These are phyloP conservation scores for Coemansia guatemalensis DNA, from an alignment of 192 early-diverging fungal species.

Conservation along the genomic window DNA sequence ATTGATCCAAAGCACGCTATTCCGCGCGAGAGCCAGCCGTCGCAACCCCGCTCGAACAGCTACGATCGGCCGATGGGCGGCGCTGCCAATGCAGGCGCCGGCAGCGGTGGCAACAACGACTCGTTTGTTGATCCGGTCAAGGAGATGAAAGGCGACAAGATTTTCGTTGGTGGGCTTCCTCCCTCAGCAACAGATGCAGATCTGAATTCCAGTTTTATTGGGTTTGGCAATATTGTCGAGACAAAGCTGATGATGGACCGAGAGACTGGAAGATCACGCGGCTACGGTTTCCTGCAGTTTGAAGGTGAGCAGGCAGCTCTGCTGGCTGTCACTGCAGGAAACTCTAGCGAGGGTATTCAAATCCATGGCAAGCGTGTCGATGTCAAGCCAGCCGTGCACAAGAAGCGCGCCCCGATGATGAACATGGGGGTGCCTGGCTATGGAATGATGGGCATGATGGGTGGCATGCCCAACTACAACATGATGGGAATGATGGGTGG, in stretches of 20 bases:
- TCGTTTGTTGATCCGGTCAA: conserved; percentile 25
- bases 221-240: conserved; percentile 84
- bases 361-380: conserved; percentile 55
- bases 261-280: conserved; percentile 80
- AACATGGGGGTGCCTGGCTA: conserved; percentile 15
- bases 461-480: conserved; percentile 18
- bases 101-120: conserved; percentile 10
- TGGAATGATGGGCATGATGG: conserved; percentile 17
- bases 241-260: conserved; percentile 84
- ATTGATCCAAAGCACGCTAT: conserved; percentile 55
- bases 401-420: conserved; percentile 32
- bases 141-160: conserved; percentile 61
- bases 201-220: conserved; percentile 76
- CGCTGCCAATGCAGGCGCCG: neutral
- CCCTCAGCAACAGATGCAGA: conserved; percentile 83
- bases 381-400: conserved; percentile 43
- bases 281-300: conserved; percentile 92
- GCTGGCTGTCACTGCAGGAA: conserved; percentile 38
- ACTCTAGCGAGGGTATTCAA: conserved; percentile 32
- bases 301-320: conserved; percentile 70
- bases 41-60: conserved; percentile 9
- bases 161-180: conserved; percentile 90
- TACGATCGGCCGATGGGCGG: neutral
- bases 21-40: conserved; percentile 38
- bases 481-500: conserved; percentile 24